These are phyloP conservation scores for Enterocytospora artemiae DNA, from an alignment of 371 early-diverging fungal species.

Conservation along the genomic window DNA sequence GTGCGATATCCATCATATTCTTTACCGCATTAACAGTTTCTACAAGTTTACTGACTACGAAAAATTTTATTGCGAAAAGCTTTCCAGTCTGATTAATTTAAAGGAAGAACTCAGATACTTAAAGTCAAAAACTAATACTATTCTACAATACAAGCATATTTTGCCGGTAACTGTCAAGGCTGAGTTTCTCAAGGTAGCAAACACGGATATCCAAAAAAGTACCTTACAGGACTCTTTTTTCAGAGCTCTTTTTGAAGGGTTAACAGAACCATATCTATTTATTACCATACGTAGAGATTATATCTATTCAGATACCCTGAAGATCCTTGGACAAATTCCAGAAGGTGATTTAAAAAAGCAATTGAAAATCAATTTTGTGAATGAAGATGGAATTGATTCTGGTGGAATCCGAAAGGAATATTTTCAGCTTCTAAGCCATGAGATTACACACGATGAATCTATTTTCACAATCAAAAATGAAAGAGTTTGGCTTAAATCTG, in stretches of 20 bases:
- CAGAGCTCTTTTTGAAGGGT: conserved; percentile 56
- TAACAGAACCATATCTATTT: conserved; percentile 54
- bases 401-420: conserved; percentile 68
- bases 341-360: conserved; percentile 52
- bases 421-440: conserved; percentile 62
- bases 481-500: conserved; percentile 61
- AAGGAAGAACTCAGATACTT: conserved; percentile 51
- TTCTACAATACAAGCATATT: conserved; percentile 51
- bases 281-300: conserved; percentile 47
- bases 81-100: conserved; percentile 48
- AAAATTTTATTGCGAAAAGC: conserved; percentile 45
- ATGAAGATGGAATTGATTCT: conserved; percentile 68
- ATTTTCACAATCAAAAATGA: conserved; percentile 61
- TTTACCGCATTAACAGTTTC: conserved; percentile 49
- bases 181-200: conserved; percentile 55
- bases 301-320: conserved; percentile 50
- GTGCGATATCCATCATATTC: conserved; percentile 41
- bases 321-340: conserved; percentile 37
- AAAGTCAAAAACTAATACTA: conserved; percentile 37
- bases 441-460: conserved; percentile 45
- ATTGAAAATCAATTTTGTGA: conserved; percentile 57
- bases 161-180: conserved; percentile 55
- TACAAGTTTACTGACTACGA: conserved; percentile 30
- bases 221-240: conserved; percentile 57
- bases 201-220: conserved; percentile 53